phyloP scores from a whole-genome alignment of 345 rosid genomes.

The Rhizophora mangle region DNA sequence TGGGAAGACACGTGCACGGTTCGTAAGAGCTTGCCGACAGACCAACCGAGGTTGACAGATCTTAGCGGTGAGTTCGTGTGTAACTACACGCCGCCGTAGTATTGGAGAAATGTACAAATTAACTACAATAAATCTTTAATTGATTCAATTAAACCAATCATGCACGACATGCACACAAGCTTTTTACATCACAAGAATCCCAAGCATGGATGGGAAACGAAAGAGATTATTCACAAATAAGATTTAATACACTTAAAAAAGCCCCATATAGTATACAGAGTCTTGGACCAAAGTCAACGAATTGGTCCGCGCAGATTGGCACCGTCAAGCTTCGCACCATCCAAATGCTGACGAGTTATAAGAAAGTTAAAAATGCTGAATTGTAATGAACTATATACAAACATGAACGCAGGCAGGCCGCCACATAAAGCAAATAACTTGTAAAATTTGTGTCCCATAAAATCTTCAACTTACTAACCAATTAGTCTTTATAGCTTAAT shows the following conservation, averaged over 20 bases:
- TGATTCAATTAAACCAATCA: constrained; percentile 2
- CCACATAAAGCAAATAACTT: not conserved
- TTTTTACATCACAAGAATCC: not conserved
- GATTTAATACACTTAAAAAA: not conserved
- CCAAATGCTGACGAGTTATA: constrained; percentile 51
- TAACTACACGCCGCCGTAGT: too few relatives aligned
- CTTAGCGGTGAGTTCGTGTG: too few relatives aligned
- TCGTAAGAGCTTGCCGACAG: too few relatives aligned
- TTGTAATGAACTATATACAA: not conserved
- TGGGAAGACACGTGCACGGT: too few relatives aligned
- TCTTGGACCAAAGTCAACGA: constrained; percentile 32
- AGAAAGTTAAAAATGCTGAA: not conserved
- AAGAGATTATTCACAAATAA: not conserved
- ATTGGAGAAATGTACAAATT: too few relatives aligned
- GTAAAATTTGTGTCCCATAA: not conserved
- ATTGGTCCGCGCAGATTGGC: constrained; percentile 80
- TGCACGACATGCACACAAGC: not conserved
- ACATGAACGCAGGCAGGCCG: too few relatives aligned
- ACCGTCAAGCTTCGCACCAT: constrained; percentile 87
- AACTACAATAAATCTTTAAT: not conserved
- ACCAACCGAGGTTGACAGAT: too few relatives aligned
- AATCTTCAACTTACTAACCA: not conserved
- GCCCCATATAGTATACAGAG: not conserved
- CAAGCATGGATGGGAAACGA: not conserved
- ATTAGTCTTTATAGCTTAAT: too few relatives aligned